Evolutionary conservation across 176 grass and related monocot species (phyloP).

Genomic region (Musa acuminata): DNA sequence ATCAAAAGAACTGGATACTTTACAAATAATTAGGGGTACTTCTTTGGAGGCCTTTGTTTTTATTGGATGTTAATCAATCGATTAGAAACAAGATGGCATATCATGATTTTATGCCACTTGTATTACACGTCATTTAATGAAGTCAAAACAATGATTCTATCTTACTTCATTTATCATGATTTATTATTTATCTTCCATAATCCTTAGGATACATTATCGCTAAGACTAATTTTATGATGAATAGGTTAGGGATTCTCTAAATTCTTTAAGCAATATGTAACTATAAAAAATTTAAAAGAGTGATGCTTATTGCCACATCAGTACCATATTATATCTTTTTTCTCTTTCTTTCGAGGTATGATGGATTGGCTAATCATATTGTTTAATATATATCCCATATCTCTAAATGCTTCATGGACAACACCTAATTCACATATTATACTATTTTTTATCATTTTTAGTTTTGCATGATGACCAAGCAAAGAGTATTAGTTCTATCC

Average conservation of each 20-base stretch:
- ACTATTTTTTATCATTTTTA: too few species aligned
- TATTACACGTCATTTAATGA: neutral
- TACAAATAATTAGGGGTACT: neutral
- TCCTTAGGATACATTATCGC: too few species aligned
- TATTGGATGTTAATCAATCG: neutral
- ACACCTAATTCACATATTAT: neutral
- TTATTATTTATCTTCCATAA: too few species aligned
- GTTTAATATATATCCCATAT: neutral
- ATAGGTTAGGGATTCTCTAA: neutral
- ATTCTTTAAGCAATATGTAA: neutral
- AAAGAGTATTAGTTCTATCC: neutral
- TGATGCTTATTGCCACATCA: neutral
- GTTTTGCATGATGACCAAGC: too few species aligned
- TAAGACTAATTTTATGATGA: neutral
- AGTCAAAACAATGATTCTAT: neutral
- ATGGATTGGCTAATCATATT: neutral
- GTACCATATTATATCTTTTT: neutral
- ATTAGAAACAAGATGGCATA: neutral
- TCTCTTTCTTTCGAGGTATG: neutral
- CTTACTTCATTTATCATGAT: neutral
- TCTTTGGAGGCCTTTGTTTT: neutral
- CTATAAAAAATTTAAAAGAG: neutral
- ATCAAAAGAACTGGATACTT: too few species aligned
- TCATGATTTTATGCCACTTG: neutral
- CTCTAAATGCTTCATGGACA: neutral